A percentile compares a stretch with the other conserved stretches of the same genome.
Evolutionary conservation across 2,329 filamentous ascomycete genomes (phyloP).

Genomic region (Fusarium longipes): DNA sequence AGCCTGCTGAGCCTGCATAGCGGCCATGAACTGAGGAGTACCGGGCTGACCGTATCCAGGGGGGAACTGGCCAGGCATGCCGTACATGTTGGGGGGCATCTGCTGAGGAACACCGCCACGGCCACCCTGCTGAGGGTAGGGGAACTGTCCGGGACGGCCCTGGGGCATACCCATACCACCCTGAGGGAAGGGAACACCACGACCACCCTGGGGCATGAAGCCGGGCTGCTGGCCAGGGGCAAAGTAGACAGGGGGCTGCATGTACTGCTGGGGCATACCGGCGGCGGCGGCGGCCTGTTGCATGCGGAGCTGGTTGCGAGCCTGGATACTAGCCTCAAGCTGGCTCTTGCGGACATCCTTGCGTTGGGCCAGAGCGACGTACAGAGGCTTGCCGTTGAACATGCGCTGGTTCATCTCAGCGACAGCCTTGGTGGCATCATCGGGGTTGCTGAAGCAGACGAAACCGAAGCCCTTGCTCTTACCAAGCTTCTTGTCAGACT

Average conservation of each 20-base stretch:
- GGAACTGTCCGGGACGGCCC: conserved; percentile 87
- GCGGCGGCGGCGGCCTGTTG: conserved; percentile 94
- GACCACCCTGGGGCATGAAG: conserved; percentile 73
- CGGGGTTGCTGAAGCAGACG: conserved; percentile 99
- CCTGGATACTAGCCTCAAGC: conserved; percentile 98
- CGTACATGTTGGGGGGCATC: conserved; percentile 88
- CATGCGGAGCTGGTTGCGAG: conserved; percentile 97
- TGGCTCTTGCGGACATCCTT: conserved; percentile 99
- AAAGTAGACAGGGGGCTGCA: conserved; percentile 93
- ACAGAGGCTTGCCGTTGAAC: conserved; percentile 95
- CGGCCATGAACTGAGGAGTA: conserved; percentile 82
- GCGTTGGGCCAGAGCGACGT: conserved; percentile 97
- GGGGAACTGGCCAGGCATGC: conserved; percentile 82
- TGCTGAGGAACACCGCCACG: conserved; percentile 89
- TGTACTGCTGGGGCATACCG: conserved; percentile 87
- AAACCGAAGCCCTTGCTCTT: conserved; percentile 99
- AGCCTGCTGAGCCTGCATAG: conserved; percentile 79
- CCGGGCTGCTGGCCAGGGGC: conserved; percentile 81
- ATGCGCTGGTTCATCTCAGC: conserved; percentile 99
- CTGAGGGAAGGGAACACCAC: conserved; percentile 75
- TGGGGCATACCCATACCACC: conserved; percentile 75
- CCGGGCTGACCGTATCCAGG: conserved; percentile 83
- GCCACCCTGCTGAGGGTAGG: conserved; percentile 87
- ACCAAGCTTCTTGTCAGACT: conserved; percentile 75
- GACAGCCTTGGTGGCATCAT: conserved; percentile 98